Percentiles rank a stretch among this genome's conserved stretches.
phyloP scores from a whole-genome alignment of 1,139 yeast genomes.

The Lizanozyma gosingica region DNA sequence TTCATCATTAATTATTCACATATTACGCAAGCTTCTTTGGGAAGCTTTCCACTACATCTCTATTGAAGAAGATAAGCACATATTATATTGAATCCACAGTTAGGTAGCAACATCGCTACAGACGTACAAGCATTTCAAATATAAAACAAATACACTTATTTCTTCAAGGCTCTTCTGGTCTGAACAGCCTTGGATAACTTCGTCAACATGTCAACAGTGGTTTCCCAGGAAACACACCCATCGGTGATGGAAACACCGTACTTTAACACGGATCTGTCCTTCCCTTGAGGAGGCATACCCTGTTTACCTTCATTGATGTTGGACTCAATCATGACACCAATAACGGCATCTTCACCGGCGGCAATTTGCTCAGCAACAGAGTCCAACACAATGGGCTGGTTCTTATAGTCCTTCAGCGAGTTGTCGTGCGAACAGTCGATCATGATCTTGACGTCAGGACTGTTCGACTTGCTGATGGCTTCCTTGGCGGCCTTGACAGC shows the following conservation, averaged over 20 bases:
- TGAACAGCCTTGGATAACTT: conserved; percentile 72
- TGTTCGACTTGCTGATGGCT: conserved; percentile 26
- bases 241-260: conserved; percentile 96
- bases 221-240: conserved; percentile 89
- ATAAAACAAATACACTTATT: no score
- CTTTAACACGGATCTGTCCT: conserved; percentile 47
- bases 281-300: conserved; percentile 77
- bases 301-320: conserved; percentile 90
- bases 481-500: conserved; percentile 63
- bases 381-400: conserved; percentile 89
- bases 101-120: no score
- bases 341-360: conserved; percentile 67
- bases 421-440: conserved; percentile 97
- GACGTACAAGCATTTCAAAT: no score
- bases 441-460: conserved; percentile 58
- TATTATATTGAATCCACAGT: no score
- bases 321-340: conserved; percentile 96
- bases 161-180: conserved; percentile 49
- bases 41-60: no score
- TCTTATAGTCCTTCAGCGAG: conserved; percentile 79
- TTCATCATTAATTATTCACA: no score
- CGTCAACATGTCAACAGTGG: conserved; percentile 65
- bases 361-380: conserved; percentile 69
- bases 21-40: no score
- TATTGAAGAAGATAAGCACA: no score